A percentile compares a stretch with the other conserved stretches of the same genome.
phyloP scores from a whole-genome alignment of 31 red algal species.

The Pterothamnion heteromorphum region DNA sequence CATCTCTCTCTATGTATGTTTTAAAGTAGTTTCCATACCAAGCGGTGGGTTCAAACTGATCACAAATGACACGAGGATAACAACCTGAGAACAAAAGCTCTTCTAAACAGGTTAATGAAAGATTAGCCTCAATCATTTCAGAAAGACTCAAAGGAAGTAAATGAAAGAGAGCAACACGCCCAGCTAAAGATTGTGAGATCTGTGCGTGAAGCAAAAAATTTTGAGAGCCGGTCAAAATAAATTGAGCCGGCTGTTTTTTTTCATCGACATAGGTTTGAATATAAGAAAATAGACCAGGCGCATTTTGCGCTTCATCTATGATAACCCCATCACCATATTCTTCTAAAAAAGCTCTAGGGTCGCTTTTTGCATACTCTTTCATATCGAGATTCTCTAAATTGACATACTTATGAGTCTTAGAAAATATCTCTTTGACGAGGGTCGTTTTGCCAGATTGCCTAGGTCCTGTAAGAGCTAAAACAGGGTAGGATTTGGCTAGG shows the following conservation, averaged over 20 bases:
- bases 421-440: not conserved
- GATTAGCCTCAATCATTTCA: not conserved
- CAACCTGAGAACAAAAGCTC: not conserved
- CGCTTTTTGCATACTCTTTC: not conserved
- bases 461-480: not conserved
- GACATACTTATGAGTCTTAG: not conserved
- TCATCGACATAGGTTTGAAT: not conserved
- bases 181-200: not conserved
- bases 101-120: not conserved
- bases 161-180: not conserved
- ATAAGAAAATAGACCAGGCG: not conserved
- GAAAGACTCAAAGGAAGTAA: not conserved
- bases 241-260: not conserved
- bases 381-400: not conserved
- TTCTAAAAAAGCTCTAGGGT: not conserved
- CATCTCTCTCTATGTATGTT: not conserved
- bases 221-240: not conserved
- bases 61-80: not conserved
- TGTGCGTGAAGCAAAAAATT: not conserved
- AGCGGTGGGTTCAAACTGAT: not conserved
- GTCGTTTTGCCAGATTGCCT: slow-evolving; percentile 12
- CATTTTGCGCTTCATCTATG: not conserved
- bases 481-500: not conserved
- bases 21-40: not conserved
- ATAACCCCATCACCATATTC: not conserved